phyloP scores from a whole-genome alignment of 192 early-diverging fungal genomes.

The Coemansia sp. region DNA sequence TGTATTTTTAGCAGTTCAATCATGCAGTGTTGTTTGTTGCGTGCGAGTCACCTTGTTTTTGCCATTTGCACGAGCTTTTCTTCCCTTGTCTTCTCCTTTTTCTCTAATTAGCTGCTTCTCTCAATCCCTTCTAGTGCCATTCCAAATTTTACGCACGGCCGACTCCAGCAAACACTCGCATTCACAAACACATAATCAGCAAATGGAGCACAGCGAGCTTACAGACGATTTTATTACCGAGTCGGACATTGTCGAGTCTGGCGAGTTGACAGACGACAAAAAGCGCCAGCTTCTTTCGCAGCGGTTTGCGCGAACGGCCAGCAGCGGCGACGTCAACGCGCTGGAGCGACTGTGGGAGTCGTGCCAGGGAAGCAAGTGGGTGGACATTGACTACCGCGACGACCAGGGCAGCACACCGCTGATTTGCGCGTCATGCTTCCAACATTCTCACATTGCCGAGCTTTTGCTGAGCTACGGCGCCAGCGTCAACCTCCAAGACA shows the following conservation, averaged over 20 bases:
- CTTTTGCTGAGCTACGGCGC: conserved; percentile 72
- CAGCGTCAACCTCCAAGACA: conserved; percentile 73
- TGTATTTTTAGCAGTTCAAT: conserved; percentile 7
- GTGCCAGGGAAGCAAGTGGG: conserved; percentile 53
- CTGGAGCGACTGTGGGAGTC: conserved; percentile 62
- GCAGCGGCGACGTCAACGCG: conserved; percentile 68
- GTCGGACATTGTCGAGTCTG: conserved; percentile 37
- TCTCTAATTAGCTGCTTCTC: background rate
- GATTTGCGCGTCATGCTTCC: conserved; percentile 87
- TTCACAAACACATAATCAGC: background rate
- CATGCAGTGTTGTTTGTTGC: too few species aligned
- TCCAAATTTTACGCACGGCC: background rate
- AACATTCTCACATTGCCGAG: conserved; percentile 66
- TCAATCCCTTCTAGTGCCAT: background rate
- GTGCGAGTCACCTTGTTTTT: too few species aligned
- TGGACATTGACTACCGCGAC: conserved; percentile 78
- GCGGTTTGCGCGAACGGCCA: conserved; percentile 65
- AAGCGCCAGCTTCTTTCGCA: conserved; percentile 61
- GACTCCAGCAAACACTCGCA: background rate
- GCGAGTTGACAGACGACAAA: conserved; percentile 47
- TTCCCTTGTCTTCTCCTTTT: background rate
- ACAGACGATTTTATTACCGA: conserved; percentile 38
- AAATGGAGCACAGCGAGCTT: conserved; percentile 21
- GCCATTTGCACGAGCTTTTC: background rate
- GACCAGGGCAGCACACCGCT: conserved; percentile 84